These are phyloP conservation scores for Mucor plumbeus DNA, from an alignment of 371 early-diverging fungal genomes.

Conservation along the genomic window DNA sequence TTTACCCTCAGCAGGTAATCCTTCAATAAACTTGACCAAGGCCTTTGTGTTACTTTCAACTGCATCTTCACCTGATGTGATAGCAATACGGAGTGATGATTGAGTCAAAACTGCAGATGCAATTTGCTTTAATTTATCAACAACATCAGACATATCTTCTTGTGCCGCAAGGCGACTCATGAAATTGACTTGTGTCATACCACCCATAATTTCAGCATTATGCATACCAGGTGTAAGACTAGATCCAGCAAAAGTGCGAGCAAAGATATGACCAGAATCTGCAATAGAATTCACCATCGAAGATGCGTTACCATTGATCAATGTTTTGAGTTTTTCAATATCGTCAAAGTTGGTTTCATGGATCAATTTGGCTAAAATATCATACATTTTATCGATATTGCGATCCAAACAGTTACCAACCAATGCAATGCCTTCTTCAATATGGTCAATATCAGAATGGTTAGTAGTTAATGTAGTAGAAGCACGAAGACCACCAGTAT, in stretches of 20 bases:
- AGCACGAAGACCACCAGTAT: conserved; percentile 86
- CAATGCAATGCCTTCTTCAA: conserved; percentile 64
- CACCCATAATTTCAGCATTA: conserved; percentile 68
- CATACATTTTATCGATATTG: conserved; percentile 78
- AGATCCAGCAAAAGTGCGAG: conserved; percentile 75
- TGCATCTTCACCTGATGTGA: conserved; percentile 70
- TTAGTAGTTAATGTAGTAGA: conserved; percentile 71
- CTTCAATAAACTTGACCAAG: conserved; percentile 56
- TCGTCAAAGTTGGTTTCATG: conserved; percentile 81
- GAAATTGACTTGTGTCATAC: conserved; percentile 84
- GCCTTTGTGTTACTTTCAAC: conserved; percentile 63
- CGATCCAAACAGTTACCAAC: conserved; percentile 75
- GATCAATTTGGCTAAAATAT: conserved; percentile 70
- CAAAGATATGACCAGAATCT: conserved; percentile 84
- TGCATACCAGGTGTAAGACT: conserved; percentile 65
- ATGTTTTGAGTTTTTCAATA: conserved; percentile 71
- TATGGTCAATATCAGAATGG: conserved; percentile 62
- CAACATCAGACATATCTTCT: conserved; percentile 64
- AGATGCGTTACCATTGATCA: conserved; percentile 75
- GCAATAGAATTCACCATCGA: conserved; percentile 83
- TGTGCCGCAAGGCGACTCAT: conserved; percentile 70
- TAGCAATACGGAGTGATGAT: conserved; percentile 67
- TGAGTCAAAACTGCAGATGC: conserved; percentile 60
- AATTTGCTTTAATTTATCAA: conserved; percentile 67
- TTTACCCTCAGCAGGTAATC: conserved; percentile 42